Conservation (phyloP, 2,329 filamentous ascomycete genomes). For the Monosporascus sp. region DNA sequence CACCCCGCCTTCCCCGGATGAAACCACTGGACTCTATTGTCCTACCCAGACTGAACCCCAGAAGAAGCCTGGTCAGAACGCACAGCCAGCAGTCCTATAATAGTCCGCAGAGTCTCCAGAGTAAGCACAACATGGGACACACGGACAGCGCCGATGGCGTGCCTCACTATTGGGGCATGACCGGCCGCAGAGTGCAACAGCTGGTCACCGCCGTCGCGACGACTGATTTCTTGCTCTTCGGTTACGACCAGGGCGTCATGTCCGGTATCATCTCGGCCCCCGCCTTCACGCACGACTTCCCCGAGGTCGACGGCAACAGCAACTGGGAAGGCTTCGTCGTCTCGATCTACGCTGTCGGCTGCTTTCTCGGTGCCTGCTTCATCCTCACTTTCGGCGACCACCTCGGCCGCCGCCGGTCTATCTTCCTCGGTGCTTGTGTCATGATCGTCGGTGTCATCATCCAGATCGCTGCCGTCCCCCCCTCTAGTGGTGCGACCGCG, state of each 20-base stretch:
- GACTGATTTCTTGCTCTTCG: slow-evolving; percentile 23
- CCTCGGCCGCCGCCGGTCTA: slow-evolving; percentile 49
- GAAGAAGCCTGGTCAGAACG: background rate
- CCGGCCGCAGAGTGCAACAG: slow-evolving; percentile 20
- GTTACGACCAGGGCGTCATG: slow-evolving; percentile 29
- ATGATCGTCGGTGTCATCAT: slow-evolving; percentile 53
- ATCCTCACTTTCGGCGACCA: slow-evolving; percentile 43
- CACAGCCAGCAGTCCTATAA: no score
- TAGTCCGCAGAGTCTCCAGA: no score
- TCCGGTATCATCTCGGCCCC: slow-evolving; percentile 24
- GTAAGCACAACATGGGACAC: slow-evolving; percentile 16
- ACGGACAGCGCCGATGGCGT: slow-evolving; percentile 21
- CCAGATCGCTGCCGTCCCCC: slow-evolving; percentile 43
- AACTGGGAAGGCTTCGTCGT: slow-evolving; percentile 32
- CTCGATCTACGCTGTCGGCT: slow-evolving; percentile 37
- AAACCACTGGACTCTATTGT: background rate
- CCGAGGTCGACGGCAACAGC: slow-evolving; percentile 24
- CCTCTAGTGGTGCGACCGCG: slow-evolving; percentile 39
- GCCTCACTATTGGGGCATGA: slow-evolving; percentile 26
- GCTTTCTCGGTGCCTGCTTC: slow-evolving; percentile 34
- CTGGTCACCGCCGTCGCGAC: slow-evolving; percentile 23
- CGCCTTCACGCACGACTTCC: slow-evolving; percentile 23
- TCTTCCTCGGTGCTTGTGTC: slow-evolving; percentile 45
- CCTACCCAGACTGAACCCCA: background rate
- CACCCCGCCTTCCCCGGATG: slow-evolving; percentile 1